phyloP scores from a whole-genome alignment of 2,329 filamentous ascomycete species.

The Xylariomycetidae sp. region DNA sequence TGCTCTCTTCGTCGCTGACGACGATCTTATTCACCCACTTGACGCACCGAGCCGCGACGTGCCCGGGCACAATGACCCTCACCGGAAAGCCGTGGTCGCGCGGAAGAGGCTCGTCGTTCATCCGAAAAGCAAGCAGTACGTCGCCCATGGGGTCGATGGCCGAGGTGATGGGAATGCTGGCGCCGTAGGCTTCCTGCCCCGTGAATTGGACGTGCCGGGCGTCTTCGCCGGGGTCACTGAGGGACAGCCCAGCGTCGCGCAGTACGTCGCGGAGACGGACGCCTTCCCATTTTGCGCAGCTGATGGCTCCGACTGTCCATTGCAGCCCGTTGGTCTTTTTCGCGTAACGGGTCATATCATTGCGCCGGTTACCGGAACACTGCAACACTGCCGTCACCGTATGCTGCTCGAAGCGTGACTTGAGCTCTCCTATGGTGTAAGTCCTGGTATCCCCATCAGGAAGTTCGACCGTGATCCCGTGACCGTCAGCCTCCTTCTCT shows the following conservation, averaged over 20 bases:
- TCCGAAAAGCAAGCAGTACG: conserved; percentile 61
- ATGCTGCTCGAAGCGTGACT: conserved; percentile 36
- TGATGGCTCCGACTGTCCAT: conserved; percentile 43
- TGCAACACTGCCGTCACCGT: conserved; percentile 41
- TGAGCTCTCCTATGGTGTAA: conserved; percentile 39
- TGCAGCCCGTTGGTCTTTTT: conserved; percentile 41
- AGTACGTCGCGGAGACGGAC: conserved; percentile 40
- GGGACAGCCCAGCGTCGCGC: conserved; percentile 32
- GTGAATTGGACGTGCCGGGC: conserved; percentile 39
- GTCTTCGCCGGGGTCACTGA: conserved; percentile 23
- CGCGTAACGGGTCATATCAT: conserved; percentile 38
- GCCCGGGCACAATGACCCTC: conserved; percentile 58
- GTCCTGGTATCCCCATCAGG: conserved; percentile 34
- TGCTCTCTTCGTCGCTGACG: conserved; percentile 61
- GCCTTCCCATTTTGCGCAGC: conserved; percentile 42
- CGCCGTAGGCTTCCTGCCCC: conserved; percentile 56
- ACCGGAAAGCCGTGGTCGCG: conserved; percentile 64
- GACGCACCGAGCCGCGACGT: conserved; percentile 62
- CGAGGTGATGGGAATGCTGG: conserved; percentile 56
- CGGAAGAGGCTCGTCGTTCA: conserved; percentile 61
- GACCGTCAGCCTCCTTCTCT: conserved; percentile 26
- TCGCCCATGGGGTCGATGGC: conserved; percentile 57
- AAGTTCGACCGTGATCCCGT: conserved; percentile 37
- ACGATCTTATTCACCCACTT: conserved; percentile 65
- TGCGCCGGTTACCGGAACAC: conserved; percentile 43